Conservation (phyloP, 2,329 filamentous ascomycete genomes). For the Rachicladosporium sp. region DNA sequence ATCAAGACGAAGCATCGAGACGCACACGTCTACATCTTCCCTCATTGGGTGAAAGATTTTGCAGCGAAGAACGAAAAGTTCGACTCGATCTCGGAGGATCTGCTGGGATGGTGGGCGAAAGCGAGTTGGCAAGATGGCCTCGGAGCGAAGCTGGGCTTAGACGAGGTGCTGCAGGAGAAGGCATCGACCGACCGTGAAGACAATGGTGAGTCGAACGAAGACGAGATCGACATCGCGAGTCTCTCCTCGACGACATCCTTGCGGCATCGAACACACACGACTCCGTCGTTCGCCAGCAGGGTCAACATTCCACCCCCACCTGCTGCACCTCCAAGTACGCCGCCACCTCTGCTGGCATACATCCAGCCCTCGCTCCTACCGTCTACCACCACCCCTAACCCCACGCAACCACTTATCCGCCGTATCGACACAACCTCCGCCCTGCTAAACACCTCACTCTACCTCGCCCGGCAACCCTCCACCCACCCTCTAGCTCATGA, state of each 20-base stretch:
- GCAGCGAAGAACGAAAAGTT: conserved; percentile 67
- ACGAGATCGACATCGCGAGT: conserved; percentile 37
- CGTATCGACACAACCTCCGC: conserved; percentile 80
- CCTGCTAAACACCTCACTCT: conserved; percentile 68
- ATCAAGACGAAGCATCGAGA: conserved; percentile 79
- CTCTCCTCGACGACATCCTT: conserved; percentile 11
- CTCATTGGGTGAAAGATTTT: conserved; percentile 80
- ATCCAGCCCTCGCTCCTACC: conserved; percentile 48
- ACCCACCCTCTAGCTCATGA: conserved; percentile 57
- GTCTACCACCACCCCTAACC: conserved; percentile 6
- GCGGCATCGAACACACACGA: conserved; percentile 25
- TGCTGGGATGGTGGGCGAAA: conserved; percentile 93
- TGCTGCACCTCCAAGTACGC: conserved; percentile 4
- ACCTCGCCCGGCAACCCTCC: conserved; percentile 72
- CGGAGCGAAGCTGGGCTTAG: conserved; percentile 62
- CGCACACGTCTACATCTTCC: conserved; percentile 89
- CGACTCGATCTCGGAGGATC: conserved; percentile 80
- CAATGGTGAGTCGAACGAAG: conserved; percentile 9
- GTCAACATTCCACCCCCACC: conserved; percentile 11
- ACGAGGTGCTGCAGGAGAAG: conserved; percentile 47
- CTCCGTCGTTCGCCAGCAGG: conserved; percentile 20
- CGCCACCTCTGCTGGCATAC: conserved; percentile 60
- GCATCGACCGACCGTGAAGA: conserved; percentile 9
- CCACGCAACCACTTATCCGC: conserved; percentile 52
- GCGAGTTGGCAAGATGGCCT: conserved; percentile 79